Evolutionary conservation across 2,329 filamentous ascomycete genomes (phyloP).

Genomic region (Aspergillus sp.): DNA sequence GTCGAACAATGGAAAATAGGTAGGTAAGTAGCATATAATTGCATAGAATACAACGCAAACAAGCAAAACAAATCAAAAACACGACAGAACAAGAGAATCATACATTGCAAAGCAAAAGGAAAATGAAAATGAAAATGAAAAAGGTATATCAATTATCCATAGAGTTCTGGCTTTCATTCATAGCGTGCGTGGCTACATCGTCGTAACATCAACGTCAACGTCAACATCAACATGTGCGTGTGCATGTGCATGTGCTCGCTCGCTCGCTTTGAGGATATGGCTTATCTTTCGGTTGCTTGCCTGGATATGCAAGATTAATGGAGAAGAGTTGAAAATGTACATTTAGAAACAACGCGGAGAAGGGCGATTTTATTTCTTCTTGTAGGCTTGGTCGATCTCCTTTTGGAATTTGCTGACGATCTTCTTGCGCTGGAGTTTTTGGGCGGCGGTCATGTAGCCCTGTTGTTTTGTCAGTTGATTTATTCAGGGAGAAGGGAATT

Average conservation of each 20-base stretch:
- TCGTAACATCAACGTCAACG: neutral
- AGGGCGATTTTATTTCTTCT: conserved; percentile 36
- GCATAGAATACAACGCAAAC: neutral
- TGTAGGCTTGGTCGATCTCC: conserved; percentile 63
- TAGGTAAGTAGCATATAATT: neutral
- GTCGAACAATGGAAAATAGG: neutral
- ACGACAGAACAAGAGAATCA: neutral
- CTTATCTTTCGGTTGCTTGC: neutral
- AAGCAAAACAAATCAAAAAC: neutral
- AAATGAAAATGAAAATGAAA: conserved; percentile 3
- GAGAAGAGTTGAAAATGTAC: neutral
- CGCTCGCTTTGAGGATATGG: neutral
- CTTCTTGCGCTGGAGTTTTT: conserved; percentile 70
- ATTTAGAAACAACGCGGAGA: neutral
- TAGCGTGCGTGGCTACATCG: neutral
- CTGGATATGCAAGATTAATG: neutral
- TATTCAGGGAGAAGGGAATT: neutral
- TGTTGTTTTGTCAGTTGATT: conserved; percentile 37
- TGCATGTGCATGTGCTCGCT: neutral
- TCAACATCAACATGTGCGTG: neutral
- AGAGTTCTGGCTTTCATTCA: neutral
- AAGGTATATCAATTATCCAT: conserved; percentile 7
- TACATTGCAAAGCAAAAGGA: conserved; percentile 6
- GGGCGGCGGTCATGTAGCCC: conserved; percentile 67
- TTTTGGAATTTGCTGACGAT: conserved; percentile 63